Conservation (phyloP, 805 yeast genomes). For the Hanseniaspora hatyaiensis region DNA sequence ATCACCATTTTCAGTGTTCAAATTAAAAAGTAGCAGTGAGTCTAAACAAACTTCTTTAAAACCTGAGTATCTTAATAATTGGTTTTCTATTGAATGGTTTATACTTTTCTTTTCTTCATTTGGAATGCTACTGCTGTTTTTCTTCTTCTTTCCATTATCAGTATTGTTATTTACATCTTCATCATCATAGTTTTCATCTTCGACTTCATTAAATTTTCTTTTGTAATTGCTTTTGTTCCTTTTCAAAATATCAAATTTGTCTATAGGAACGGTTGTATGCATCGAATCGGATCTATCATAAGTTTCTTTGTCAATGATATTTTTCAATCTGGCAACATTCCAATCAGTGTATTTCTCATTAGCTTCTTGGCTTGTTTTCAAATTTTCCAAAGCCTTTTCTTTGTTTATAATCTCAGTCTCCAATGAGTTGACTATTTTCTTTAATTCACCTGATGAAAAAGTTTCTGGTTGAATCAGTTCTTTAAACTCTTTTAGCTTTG, state of each 20-base stretch:
- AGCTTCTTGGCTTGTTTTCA: not conserved
- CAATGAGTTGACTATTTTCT: not conserved
- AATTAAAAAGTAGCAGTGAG: not conserved
- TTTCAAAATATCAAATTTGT: constrained; percentile 8
- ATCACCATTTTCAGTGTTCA: constrained; percentile 1
- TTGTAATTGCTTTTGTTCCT: not conserved
- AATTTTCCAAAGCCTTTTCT: not conserved
- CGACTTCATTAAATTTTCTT: not conserved
- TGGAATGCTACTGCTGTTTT: no score
- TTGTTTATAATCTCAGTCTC: not conserved
- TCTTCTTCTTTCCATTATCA: no score
- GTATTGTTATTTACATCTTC: not conserved
- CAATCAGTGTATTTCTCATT: not conserved
- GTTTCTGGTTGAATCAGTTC: no score
- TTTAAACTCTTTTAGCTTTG: constrained; percentile 4
- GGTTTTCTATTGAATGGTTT: constrained; percentile 1
- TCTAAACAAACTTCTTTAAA: not conserved
- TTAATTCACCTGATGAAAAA: no score
- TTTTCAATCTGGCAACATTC: not conserved
- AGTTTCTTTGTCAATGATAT: not conserved
- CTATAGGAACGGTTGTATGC: constrained; percentile 7
- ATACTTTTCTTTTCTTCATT: no score
- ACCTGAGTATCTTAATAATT: constrained; percentile 4
- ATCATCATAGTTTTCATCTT: not conserved
- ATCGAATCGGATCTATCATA: constrained; percentile 11